Evolutionary conservation across 805 yeast species (phyloP).

Genomic region (Candida corydali): DNA sequence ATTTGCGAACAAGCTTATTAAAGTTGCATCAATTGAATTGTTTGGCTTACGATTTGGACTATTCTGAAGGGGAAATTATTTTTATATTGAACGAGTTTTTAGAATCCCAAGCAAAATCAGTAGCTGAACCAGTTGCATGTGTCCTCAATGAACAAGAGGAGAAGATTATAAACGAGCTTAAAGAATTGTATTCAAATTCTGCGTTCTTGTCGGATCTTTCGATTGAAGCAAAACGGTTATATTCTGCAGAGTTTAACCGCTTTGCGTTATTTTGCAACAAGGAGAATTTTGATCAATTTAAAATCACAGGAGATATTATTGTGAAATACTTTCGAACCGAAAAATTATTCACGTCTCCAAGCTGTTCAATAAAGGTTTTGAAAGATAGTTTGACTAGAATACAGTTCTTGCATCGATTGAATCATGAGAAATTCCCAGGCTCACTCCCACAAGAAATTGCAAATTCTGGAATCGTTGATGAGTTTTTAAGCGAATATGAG

Average conservation of each 20-base stretch:
- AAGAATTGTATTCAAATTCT: slow-evolving; percentile 6
- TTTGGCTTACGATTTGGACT: slow-evolving; percentile 8
- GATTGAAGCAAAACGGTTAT: slow-evolving; percentile 5
- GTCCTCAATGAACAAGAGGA: too few species aligned
- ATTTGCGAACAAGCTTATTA: slow-evolving; percentile 8
- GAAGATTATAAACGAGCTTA: too few species aligned
- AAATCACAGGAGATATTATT: slow-evolving; percentile 6
- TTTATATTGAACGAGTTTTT: slow-evolving; percentile 7
- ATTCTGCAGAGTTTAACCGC: slow-evolving; percentile 8
- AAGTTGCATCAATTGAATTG: slow-evolving; percentile 10
- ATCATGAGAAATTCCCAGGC: slow-evolving; percentile 7
- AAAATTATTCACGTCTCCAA: slow-evolving; percentile 4
- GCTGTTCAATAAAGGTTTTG: slow-evolving; percentile 6
- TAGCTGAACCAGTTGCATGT: too few species aligned
- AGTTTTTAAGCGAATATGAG: slow-evolving; percentile 6
- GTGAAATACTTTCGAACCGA: slow-evolving; percentile 3
- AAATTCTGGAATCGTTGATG: slow-evolving; percentile 6
- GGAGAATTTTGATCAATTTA: slow-evolving; percentile 8
- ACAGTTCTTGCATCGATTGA: slow-evolving; percentile 7
- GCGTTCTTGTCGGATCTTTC: slow-evolving; percentile 6
- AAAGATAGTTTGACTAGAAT: slow-evolving; percentile 8
- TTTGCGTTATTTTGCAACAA: slow-evolving; percentile 9
- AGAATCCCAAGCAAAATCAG: not conserved
- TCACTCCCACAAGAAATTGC: slow-evolving; percentile 1
- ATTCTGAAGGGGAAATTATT: slow-evolving; percentile 9